phyloP scores from a whole-genome alignment of 2,329 filamentous ascomycete genomes.

The Ophiosphaerella narmari region DNA sequence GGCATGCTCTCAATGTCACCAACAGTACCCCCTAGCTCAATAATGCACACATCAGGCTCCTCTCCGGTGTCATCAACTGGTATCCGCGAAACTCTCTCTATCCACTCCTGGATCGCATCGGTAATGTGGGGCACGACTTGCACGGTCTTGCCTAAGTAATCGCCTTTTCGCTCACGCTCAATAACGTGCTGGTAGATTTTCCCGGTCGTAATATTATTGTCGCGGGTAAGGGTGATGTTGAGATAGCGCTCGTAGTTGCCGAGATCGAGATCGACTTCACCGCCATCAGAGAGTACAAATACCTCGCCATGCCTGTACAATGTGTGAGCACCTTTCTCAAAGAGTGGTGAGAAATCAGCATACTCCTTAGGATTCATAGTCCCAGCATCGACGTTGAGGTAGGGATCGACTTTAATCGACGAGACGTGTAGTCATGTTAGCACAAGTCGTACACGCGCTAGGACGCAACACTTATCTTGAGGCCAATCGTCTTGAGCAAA shows the following conservation, averaged over 20 bases:
- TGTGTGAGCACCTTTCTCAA: neutral
- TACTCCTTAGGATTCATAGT: slow-evolving; percentile 71
- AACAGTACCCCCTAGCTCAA: slow-evolving; percentile 71
- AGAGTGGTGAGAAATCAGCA: slow-evolving; percentile 9
- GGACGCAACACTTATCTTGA: slow-evolving; percentile 66
- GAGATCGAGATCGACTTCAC: slow-evolving; percentile 75
- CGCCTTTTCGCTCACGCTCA: slow-evolving; percentile 69
- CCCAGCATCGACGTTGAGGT: slow-evolving; percentile 77
- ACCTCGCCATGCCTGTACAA: slow-evolving; percentile 76
- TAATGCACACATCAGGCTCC: slow-evolving; percentile 90
- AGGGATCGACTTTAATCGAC: slow-evolving; percentile 73
- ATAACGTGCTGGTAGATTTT: slow-evolving; percentile 94
- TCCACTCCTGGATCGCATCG: slow-evolving; percentile 90
- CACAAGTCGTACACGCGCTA: slow-evolving; percentile 16
- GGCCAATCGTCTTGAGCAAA: slow-evolving; percentile 77
- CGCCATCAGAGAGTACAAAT: slow-evolving; percentile 84
- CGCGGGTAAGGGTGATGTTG: slow-evolving; percentile 76
- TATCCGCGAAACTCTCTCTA: slow-evolving; percentile 80
- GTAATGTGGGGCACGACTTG: slow-evolving; percentile 94
- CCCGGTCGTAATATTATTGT: slow-evolving; percentile 97
- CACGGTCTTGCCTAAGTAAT: slow-evolving; percentile 87
- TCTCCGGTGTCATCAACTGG: slow-evolving; percentile 84
- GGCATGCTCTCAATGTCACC: slow-evolving; percentile 86
- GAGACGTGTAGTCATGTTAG: slow-evolving; percentile 59
- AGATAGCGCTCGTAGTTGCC: slow-evolving; percentile 83